Percentiles rank a stretch among this genome's conserved stretches.
phyloP scores from a whole-genome alignment of 192 early-diverging fungal species.

The Jimgerdemannia lactiflua region DNA sequence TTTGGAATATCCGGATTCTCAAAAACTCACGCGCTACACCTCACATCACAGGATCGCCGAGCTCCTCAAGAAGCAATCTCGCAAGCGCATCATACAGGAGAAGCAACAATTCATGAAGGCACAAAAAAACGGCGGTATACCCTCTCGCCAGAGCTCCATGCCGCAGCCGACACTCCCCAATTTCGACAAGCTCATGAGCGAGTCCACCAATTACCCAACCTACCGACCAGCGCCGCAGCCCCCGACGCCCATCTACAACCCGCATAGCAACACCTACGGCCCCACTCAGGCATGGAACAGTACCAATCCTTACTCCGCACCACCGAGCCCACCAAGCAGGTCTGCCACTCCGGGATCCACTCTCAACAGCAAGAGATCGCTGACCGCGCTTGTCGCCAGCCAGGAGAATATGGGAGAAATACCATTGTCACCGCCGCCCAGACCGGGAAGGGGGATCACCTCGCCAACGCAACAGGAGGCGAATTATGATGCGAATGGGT shows the following conservation, averaged over 20 bases:
- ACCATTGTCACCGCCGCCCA: neutral
- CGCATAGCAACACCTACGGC: neutral
- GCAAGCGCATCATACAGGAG: slow-evolving; percentile 5
- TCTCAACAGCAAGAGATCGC: neutral
- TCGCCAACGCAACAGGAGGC: neutral
- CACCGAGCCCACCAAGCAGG: neutral
- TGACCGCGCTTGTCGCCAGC: neutral
- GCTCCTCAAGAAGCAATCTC: slow-evolving; percentile 13
- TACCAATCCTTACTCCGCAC: neutral
- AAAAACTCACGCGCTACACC: neutral
- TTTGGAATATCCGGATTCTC: neutral
- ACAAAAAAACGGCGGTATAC: neutral
- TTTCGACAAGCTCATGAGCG: slow-evolving; percentile 5
- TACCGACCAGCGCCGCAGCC: neutral
- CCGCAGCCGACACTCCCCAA: slow-evolving; percentile 9
- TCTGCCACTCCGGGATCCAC: neutral
- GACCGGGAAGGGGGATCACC: neutral
- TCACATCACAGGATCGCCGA: slow-evolving; percentile 3
- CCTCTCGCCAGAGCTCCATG: neutral
- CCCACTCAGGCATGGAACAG: neutral
- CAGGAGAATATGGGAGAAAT: neutral
- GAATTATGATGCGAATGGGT: neutral
- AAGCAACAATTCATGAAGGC: neutral
- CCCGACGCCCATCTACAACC: neutral
- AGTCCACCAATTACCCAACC: neutral